Conservation (phyloP, 2,329 filamentous ascomycete genomes). For the Xylariaceae sp. region DNA sequence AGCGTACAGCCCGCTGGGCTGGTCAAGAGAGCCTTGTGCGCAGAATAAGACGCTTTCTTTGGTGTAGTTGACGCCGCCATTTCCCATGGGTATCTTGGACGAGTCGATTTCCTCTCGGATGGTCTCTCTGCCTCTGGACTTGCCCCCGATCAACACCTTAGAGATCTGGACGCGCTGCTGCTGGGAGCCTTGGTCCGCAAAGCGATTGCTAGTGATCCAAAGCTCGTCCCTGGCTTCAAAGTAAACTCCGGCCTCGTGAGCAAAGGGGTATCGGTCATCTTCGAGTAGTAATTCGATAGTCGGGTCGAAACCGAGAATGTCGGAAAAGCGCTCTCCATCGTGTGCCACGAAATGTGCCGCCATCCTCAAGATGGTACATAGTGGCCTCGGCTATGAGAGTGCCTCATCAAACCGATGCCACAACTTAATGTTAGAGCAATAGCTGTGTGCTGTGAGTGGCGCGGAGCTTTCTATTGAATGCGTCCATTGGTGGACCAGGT, state of each 20-base stretch:
- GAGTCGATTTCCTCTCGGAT: conserved; percentile 30
- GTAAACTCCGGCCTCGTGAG: conserved; percentile 42
- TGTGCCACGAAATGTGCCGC: background rate
- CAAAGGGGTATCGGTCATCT: conserved; percentile 38
- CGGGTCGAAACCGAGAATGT: conserved; percentile 31
- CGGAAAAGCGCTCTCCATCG: conserved; percentile 2
- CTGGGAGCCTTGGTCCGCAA: conserved; percentile 14
- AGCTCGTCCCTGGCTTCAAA: conserved; percentile 24
- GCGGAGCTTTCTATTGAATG: too few species aligned
- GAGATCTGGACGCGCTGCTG: conserved; percentile 26
- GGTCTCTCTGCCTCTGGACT: conserved; percentile 7
- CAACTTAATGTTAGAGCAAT: too few species aligned
- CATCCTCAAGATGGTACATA: too few species aligned
- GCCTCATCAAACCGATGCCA: too few species aligned
- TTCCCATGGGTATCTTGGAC: conserved; percentile 37
- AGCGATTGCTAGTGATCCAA: conserved; percentile 32
- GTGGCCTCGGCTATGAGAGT: too few species aligned
- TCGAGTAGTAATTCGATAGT: conserved; percentile 33
- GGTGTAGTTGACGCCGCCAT: conserved; percentile 44
- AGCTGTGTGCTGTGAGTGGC: too few species aligned
- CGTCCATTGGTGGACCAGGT: too few species aligned
- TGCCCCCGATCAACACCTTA: conserved; percentile 18
- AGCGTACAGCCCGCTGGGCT: conserved; percentile 26
- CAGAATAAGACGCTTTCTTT: conserved; percentile 35
- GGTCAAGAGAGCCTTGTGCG: conserved; percentile 30